Conservation (phyloP, 805 yeast species). For the Starmerella bombicola region DNA sequence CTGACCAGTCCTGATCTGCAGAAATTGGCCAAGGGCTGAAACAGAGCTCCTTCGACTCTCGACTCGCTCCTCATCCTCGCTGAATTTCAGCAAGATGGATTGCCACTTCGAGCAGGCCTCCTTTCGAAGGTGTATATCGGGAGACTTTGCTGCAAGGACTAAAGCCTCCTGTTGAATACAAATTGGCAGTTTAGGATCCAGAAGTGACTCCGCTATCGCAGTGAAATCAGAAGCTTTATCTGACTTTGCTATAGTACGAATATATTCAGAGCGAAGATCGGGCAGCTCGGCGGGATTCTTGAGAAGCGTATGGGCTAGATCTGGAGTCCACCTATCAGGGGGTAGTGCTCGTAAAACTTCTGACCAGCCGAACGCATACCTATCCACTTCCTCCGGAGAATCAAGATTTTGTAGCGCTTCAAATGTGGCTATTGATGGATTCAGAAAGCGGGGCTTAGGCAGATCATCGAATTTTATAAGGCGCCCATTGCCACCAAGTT, state of each 20-base stretch:
- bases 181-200: neutral
- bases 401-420: slow-evolving; percentile 12
- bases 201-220: neutral
- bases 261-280: slow-evolving; percentile 4
- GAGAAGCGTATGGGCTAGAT: slow-evolving; percentile 1
- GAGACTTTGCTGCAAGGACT: slow-evolving; percentile 3
- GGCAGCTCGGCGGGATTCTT: slow-evolving; percentile 3
- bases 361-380: slow-evolving; percentile 8
- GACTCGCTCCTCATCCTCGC: slow-evolving; percentile 37
- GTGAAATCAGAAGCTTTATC: neutral
- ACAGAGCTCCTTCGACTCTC: slow-evolving; percentile 38
- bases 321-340: slow-evolving; percentile 3
- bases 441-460: slow-evolving; percentile 7
- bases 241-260: neutral
- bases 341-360: slow-evolving; percentile 10
- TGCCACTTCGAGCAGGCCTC: slow-evolving; percentile 24
- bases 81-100: slow-evolving; percentile 23
- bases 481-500: slow-evolving; percentile 5
- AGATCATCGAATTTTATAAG: slow-evolving; percentile 5
- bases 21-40: slow-evolving; percentile 31
- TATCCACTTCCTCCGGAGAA: neutral
- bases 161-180: slow-evolving; percentile 15
- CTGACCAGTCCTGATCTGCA: slow-evolving; percentile 1
- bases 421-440: slow-evolving; percentile 16
- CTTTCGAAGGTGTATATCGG: neutral